Evolutionary conservation across 768 basidiomycete species (phyloP).

Genomic region (Agrocybe pediades): DNA sequence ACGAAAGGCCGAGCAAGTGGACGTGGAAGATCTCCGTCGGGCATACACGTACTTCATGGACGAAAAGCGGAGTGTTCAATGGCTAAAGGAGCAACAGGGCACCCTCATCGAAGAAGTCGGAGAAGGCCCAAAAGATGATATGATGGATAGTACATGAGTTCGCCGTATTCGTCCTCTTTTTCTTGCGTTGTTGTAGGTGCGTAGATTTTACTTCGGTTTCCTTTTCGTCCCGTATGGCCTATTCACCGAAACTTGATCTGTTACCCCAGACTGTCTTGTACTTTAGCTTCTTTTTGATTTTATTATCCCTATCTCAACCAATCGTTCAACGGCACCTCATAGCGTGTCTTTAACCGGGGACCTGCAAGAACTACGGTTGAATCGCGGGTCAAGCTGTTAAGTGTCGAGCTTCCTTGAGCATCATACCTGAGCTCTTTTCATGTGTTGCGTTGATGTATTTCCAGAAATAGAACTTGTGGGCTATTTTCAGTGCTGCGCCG

Average conservation of each 20-base stretch:
- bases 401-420: constrained; percentile 13
- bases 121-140: constrained; percentile 30
- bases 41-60: constrained; percentile 93
- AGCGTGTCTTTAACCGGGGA: constrained; percentile 15
- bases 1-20: constrained; percentile 79
- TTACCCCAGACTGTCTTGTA: constrained; percentile 15
- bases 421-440: constrained; percentile 9
- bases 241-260: constrained; percentile 10
- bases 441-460: constrained; percentile 16
- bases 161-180: background rate
- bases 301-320: constrained; percentile 5
- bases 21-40: constrained; percentile 80
- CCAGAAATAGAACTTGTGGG: constrained; percentile 12
- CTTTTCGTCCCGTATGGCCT: constrained; percentile 3
- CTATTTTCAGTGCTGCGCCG: constrained; percentile 5
- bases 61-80: constrained; percentile 89
- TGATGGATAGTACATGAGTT: constrained; percentile 23
- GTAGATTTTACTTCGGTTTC: constrained; percentile 1
- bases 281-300: constrained; percentile 8
- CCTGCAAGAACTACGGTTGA: constrained; percentile 22
- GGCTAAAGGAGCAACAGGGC: constrained; percentile 85
- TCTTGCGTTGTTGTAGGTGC: constrained; percentile 9
- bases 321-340: constrained; percentile 14
- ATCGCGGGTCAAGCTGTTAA: constrained; percentile 22
- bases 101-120: constrained; percentile 71